Base-by-base conservation (phyloP, 2,329 filamentous ascomycete genomes). In the Cladosporium colombiae region DNA sequence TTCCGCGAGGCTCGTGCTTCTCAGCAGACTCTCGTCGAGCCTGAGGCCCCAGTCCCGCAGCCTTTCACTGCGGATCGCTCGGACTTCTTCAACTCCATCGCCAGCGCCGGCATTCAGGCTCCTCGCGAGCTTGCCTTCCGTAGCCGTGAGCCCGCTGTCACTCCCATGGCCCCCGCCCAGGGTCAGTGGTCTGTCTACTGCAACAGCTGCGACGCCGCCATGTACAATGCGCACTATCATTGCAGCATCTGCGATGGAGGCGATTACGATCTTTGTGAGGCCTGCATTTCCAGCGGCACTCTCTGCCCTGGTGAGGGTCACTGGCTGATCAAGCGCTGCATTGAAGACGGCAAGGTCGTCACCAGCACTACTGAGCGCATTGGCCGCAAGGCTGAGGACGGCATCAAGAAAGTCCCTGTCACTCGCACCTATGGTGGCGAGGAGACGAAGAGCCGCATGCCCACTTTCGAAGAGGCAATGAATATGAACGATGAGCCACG, bases 241-340 rank as follows among this genome's bases (percentile, higher is more conserved):
- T 99, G 96, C 83, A 91, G 91, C 70, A 91, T 91, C 66, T 99
- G 95, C 76, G 92, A 98, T 70, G 87, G 90, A 65, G 95, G 94
- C 49, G 95, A 99, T 78, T 99, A 93, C 74, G 95, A 99, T 75
- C 86, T 99, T 33, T 99, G 96, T 83, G 85, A 88, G 69, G 78
- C 82, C 6, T 99, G 95, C 74, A 87, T 97, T 57, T 85, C 88
- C 59, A 81, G 84, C 50, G 93, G 93, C 69, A 84, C 90, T 66
- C 86, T 91, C 49, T 99, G 96, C 82, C 86, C 88, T 68, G 89
- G 89, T 65, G 85, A 89, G 33, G 86, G 88, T 69, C 95, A 99
- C 81, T 97, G 93, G 93, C 84, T 99, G 79, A 94, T 98, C 78
- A 97, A 96, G 86, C 90, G 95, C 66, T 88, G 87, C 69, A 87